These are phyloP conservation scores for Colletotrichum spaethianum DNA, from an alignment of 2,329 filamentous ascomycete species.

Conservation along the genomic window DNA sequence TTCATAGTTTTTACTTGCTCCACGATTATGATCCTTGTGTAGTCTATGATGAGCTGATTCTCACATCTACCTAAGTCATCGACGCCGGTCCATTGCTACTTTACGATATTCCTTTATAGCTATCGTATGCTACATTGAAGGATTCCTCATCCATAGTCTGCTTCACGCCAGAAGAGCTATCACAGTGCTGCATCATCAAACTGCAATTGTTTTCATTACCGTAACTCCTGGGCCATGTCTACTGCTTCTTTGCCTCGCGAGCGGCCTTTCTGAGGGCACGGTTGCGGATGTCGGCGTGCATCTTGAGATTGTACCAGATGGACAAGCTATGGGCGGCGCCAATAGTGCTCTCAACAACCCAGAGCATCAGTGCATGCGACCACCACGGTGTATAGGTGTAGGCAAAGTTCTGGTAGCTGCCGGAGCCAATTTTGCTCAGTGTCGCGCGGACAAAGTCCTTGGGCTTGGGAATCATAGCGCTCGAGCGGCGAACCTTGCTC, in stretches of 20 bases:
- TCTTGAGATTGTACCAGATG: slow-evolving; percentile 69
- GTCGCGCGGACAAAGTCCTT: slow-evolving; percentile 85
- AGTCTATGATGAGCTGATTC: not conserved
- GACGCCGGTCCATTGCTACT: too few species aligned
- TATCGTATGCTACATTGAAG: not conserved
- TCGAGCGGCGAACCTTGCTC: slow-evolving; percentile 92
- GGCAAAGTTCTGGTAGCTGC: slow-evolving; percentile 82
- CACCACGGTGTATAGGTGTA: slow-evolving; percentile 94
- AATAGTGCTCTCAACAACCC: slow-evolving; percentile 76
- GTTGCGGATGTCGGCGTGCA: slow-evolving; percentile 87
- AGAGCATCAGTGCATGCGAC: slow-evolving; percentile 91
- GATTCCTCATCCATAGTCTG: too few species aligned
- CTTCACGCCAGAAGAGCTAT: too few species aligned
- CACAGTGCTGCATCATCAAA: too few species aligned
- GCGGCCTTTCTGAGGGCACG: slow-evolving; percentile 88
- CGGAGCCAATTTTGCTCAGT: slow-evolving; percentile 85
- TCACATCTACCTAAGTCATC: not conserved
- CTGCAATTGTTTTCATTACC: not conserved
- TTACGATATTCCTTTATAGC: too few species aligned
- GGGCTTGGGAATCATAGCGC: slow-evolving; percentile 83
- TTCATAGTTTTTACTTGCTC: not conserved
- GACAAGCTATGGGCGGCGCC: slow-evolving; percentile 64
- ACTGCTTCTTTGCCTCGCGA: slow-evolving; percentile 80
- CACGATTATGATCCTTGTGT: not conserved
- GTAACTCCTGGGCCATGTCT: not conserved